These are phyloP conservation scores for Cyclotella cryptica DNA, from an alignment of 108 stramenopile species.

Conservation along the genomic window DNA sequence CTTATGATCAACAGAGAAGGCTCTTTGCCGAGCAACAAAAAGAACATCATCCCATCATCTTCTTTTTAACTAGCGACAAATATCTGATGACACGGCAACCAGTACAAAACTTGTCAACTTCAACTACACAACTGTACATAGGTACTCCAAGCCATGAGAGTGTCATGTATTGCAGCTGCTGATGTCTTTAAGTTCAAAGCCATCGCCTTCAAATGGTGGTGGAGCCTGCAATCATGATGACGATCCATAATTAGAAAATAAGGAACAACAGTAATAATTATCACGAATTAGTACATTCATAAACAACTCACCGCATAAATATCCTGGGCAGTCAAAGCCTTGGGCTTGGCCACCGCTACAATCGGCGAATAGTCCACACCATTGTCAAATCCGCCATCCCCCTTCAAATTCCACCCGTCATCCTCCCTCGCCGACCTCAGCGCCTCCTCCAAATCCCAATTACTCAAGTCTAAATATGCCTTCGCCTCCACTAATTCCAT, in stretches of 20 bases:
- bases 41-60: no score
- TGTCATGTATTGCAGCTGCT: constrained; percentile 2
- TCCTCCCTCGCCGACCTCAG: constrained; percentile 75
- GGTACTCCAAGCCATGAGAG: neutral
- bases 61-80: neutral
- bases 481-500: constrained; percentile 72
- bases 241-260: neutral
- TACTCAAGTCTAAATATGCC: constrained; percentile 74
- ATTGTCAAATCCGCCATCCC: neutral
- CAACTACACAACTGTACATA: neutral
- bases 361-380: constrained; percentile 11
- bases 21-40: no score
- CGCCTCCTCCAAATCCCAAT: constrained; percentile 86
- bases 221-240: constrained; percentile 2
- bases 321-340: constrained; percentile 43
- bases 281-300: no score
- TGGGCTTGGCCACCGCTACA: constrained; percentile 35
- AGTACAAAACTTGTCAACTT: neutral
- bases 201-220: constrained; percentile 53
- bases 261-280: no score
- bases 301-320: constrained; percentile 38
- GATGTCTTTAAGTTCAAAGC: constrained; percentile 50
- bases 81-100: neutral
- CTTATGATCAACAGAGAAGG: no score
- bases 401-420: constrained; percentile 64